Conservation (phyloP, 2,329 filamentous ascomycete species). For the Aspergillus sojae region DNA sequence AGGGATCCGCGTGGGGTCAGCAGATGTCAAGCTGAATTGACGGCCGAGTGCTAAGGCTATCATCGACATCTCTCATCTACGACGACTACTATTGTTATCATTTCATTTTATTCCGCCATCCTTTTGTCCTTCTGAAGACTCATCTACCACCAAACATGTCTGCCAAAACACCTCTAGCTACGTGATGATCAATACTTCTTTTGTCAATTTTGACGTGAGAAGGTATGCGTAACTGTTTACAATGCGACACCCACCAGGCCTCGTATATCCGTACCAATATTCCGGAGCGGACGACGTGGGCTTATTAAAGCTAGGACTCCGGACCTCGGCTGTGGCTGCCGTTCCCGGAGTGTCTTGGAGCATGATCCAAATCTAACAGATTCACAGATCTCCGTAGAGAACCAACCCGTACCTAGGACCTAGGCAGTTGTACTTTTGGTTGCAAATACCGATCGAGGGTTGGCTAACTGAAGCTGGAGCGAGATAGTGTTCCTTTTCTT, state of each 20-base stretch:
- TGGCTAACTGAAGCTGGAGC: background rate
- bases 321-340: constrained; percentile 11
- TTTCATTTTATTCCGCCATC: background rate
- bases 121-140: background rate
- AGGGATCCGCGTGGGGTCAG: constrained; percentile 19
- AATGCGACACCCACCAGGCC: background rate
- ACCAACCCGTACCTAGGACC: background rate
- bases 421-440: background rate
- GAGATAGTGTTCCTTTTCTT: background rate
- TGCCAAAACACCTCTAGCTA: constrained; percentile 9
- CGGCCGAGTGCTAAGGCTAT: background rate
- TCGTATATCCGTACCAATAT: background rate
- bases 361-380: background rate
- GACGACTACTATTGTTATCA: background rate
- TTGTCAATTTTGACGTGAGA: background rate
- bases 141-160: constrained; percentile 15
- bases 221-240: background rate
- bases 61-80: background rate
- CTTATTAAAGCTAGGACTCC: constrained; percentile 1
- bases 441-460: background rate
- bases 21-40: constrained; percentile 18
- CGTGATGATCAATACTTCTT: constrained; percentile 12
- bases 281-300: background rate
- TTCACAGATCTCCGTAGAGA: background rate
- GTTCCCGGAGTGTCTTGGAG: background rate